These are phyloP conservation scores for Hypoxylon subgilvum DNA, from an alignment of 495 filamentous ascomycete species.

Conservation along the genomic window DNA sequence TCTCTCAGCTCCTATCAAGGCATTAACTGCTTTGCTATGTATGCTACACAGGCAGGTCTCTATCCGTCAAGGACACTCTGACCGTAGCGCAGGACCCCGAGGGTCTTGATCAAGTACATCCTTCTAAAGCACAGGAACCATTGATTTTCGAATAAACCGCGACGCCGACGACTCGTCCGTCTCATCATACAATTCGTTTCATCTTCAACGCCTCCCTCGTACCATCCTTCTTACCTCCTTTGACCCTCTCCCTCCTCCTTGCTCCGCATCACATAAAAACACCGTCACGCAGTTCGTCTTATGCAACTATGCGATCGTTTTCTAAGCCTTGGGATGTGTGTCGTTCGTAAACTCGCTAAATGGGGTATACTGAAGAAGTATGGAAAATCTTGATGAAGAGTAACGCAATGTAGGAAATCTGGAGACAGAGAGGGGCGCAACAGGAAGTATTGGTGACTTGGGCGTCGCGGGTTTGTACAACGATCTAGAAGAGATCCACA, in stretches of 20 bases:
- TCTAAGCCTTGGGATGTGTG: not conserved
- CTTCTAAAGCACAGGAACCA: no score
- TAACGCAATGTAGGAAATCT: not conserved
- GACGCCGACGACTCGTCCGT: no score
- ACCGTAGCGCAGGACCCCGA: not conserved
- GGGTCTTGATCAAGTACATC: no score
- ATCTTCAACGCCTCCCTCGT: no score
- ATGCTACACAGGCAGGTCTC: no score
- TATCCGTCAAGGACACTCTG: conserved; percentile 29
- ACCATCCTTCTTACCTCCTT: no score
- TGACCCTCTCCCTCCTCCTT: no score
- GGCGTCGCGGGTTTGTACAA: no score
- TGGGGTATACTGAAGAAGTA: not conserved
- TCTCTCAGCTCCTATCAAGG: no score
- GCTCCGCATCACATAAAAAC: not conserved
- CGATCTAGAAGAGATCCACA: not conserved
- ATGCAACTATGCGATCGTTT: not conserved
- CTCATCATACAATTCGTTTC: no score
- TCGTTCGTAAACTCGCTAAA: conserved; percentile 14
- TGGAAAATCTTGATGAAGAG: not conserved
- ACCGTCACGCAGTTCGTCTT: not conserved
- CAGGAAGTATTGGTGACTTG: not conserved
- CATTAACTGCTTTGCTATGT: no score
- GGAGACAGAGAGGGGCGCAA: not conserved
- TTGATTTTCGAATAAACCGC: no score